Evolutionary conservation across 768 basidiomycete genomes (phyloP).

Genomic region (Fomitopsis serialis): DNA sequence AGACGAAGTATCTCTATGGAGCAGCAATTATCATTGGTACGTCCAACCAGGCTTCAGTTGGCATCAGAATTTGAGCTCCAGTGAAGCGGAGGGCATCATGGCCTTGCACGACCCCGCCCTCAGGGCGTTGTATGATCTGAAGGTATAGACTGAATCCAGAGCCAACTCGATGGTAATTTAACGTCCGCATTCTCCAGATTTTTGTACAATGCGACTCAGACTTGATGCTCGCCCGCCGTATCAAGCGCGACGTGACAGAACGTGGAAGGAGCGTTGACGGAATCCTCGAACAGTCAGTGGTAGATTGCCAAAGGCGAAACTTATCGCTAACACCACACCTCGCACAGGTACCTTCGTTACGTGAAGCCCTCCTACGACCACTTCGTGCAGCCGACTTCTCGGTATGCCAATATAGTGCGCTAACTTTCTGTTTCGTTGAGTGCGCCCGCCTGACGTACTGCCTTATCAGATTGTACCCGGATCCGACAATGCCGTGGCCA

Average conservation of each 20-base stretch:
- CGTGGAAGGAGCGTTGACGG: constrained; percentile 83
- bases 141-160: constrained; percentile 41
- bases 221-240: constrained; percentile 92
- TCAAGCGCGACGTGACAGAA: constrained; percentile 83
- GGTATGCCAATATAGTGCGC: constrained; percentile 82
- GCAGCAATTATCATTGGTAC: constrained; percentile 85
- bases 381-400: constrained; percentile 84
- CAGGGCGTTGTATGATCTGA: constrained; percentile 84
- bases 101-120: constrained; percentile 75
- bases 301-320: too few relatives aligned
- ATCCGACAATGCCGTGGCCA: constrained; percentile 81
- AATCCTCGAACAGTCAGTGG: constrained; percentile 76
- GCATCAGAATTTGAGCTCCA: not conserved
- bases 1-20: constrained; percentile 87
- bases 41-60: not conserved
- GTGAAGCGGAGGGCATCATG: constrained; percentile 85
- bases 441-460: not conserved
- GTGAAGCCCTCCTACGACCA: constrained; percentile 95
- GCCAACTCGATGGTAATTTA: too few relatives aligned
- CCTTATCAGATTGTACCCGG: constrained; percentile 89
- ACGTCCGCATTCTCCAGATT: constrained; percentile 36
- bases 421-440: not conserved
- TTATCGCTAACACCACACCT: not conserved
- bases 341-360: constrained; percentile 76
- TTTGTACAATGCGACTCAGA: constrained; percentile 95